phyloP scores from a whole-genome alignment of 2,329 filamentous ascomycete species.

The Fusarium sp. region DNA sequence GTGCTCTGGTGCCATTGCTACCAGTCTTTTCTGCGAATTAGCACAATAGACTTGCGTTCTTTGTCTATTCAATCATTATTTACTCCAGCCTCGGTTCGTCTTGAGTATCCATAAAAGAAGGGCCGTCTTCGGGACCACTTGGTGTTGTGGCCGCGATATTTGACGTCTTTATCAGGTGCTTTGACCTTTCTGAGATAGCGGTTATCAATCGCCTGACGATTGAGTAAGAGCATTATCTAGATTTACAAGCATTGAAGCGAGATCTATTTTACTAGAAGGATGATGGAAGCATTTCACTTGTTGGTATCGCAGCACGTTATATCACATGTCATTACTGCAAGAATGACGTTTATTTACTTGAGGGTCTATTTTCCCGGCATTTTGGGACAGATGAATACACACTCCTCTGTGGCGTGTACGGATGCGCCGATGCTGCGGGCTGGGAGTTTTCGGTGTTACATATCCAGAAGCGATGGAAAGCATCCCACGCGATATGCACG shows the following conservation, averaged over 20 bases:
- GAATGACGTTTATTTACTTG: not conserved
- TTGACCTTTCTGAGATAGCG: not conserved
- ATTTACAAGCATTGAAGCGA: not conserved
- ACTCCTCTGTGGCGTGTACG: slow-evolving; percentile 10
- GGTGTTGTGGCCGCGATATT: not conserved
- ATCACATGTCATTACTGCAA: not conserved
- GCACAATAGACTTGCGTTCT: slow-evolving; percentile 31
- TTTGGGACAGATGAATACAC: not conserved
- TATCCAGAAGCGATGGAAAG: not conserved
- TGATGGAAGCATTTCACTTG: not conserved
- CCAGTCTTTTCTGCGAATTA: slow-evolving; percentile 16
- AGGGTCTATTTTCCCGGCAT: not conserved
- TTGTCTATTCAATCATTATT: not conserved
- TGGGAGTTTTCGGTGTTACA: slow-evolving; percentile 15
- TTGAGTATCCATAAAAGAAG: slow-evolving; percentile 8
- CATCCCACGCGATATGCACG: slow-evolving; percentile 13
- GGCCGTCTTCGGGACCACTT: slow-evolving; percentile 14
- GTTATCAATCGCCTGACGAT: slow-evolving; percentile 5
- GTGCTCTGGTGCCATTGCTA: not conserved
- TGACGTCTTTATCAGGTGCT: slow-evolving; percentile 24
- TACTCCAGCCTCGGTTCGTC: not conserved
- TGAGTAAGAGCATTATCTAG: not conserved
- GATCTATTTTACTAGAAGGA: slow-evolving; percentile 8
- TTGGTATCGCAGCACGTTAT: not conserved
- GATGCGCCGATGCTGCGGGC: slow-evolving; percentile 3